These are phyloP conservation scores for Haematococcus sp. DNA, from an alignment of 139 green algal genomes.

Conservation along the genomic window DNA sequence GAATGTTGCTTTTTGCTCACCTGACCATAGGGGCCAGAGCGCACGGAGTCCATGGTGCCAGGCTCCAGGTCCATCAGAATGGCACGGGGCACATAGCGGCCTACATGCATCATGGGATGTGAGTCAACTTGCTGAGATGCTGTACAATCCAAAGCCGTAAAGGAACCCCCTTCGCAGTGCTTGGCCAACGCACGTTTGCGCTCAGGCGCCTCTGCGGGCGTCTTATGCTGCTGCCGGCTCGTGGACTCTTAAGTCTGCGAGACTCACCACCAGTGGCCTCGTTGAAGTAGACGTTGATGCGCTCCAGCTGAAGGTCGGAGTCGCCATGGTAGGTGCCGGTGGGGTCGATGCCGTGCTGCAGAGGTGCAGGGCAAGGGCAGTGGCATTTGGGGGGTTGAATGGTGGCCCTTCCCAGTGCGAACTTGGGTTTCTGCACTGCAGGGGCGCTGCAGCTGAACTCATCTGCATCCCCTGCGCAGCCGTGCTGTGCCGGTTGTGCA, in stretches of 20 bases:
- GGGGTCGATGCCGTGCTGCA: conserved; percentile 77
- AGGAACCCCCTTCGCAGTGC: not conserved
- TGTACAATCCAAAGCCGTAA: too few relatives aligned
- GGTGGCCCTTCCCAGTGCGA: too few relatives aligned
- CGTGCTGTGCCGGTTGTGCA: too few relatives aligned
- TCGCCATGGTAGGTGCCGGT: conserved; percentile 93
- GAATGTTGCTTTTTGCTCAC: too few relatives aligned
- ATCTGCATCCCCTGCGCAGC: too few relatives aligned
- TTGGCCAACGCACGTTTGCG: too few relatives aligned
- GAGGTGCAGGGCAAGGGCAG: too few relatives aligned
- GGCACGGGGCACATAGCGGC: conserved; percentile 92
- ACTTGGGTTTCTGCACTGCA: too few relatives aligned
- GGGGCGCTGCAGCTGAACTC: too few relatives aligned
- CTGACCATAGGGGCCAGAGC: conserved; percentile 82
- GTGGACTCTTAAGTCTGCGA: not conserved
- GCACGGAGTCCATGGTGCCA: conserved; percentile 87
- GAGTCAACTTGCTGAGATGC: not conserved
- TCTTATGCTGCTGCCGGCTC: too few relatives aligned
- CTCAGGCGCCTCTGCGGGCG: too few relatives aligned
- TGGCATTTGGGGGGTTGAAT: too few relatives aligned
- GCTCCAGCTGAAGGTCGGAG: conserved; percentile 97
- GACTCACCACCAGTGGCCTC: conserved; percentile 89
- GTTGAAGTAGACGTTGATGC: conserved; percentile 99
- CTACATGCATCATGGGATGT: conserved; percentile 7
- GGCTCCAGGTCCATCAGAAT: conserved; percentile 94